These are phyloP conservation scores for Podaxis sp. DNA, from an alignment of 768 basidiomycete species.

Conservation along the genomic window DNA sequence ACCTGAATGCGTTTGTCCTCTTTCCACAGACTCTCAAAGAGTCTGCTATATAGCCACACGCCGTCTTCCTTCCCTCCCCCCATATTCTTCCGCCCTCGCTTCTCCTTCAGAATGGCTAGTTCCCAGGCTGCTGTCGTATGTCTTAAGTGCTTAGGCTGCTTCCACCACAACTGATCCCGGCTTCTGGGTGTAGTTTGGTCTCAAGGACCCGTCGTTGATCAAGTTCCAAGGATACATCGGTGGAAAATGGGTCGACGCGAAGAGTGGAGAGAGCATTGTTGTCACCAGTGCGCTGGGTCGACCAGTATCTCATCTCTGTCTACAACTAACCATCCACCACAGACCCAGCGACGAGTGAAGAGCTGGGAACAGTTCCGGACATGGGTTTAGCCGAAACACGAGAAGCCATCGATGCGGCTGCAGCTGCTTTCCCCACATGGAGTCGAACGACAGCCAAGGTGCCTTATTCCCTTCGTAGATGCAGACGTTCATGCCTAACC, in stretches of 20 bases:
- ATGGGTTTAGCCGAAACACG: slow-evolving; percentile 84
- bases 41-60: slow-evolving; percentile 4
- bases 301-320: not conserved
- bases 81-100: not conserved
- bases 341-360: slow-evolving; percentile 89
- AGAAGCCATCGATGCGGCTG: slow-evolving; percentile 79
- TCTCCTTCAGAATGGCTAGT: slow-evolving; percentile 49
- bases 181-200: slow-evolving; percentile 46
- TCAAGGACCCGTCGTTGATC: slow-evolving; percentile 75
- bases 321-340: not conserved
- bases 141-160: slow-evolving; percentile 1
- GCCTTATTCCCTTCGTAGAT: not conserved
- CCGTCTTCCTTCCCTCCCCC: not conserved
- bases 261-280: slow-evolving; percentile 61
- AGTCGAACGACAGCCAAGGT: slow-evolving; percentile 86
- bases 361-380: slow-evolving; percentile 84
- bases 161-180: not conserved
- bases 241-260: slow-evolving; percentile 85
- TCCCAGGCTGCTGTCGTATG: slow-evolving; percentile 39
- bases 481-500: not conserved
- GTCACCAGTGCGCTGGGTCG: slow-evolving; percentile 65
- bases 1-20: slow-evolving; percentile 8
- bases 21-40: slow-evolving; percentile 8
- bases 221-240: slow-evolving; percentile 75
- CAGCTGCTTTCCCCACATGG: slow-evolving; percentile 80